Evolutionary conservation across 345 rosid genomes (phyloP).

Genomic region (Eucalyptus marginata): DNA sequence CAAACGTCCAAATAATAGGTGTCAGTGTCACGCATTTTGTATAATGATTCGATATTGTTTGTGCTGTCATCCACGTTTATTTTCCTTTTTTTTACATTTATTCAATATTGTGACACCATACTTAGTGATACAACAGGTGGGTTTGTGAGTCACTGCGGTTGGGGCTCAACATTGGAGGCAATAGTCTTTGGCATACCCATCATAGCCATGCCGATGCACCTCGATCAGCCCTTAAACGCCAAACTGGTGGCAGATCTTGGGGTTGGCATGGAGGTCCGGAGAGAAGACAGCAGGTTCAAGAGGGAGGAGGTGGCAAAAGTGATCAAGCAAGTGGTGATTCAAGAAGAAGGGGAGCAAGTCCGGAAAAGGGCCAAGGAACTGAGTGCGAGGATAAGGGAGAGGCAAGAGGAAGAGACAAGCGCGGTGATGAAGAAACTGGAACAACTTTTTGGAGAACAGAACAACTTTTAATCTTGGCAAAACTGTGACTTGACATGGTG

Average conservation of each 20-base stretch:
- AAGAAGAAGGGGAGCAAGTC: neutral
- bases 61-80: neutral
- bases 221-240: constrained; percentile 17
- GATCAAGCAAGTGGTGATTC: neutral
- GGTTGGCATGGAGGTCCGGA: constrained; percentile 6
- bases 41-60: neutral
- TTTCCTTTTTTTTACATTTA: neutral
- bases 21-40: neutral
- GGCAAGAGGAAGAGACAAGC: constrained; percentile 8
- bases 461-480: neutral
- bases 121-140: neutral
- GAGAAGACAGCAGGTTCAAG: neutral
- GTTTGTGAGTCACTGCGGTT: constrained; percentile 24
- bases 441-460: neutral
- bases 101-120: neutral
- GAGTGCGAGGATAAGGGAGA: constrained; percentile 2
- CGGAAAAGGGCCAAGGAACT: constrained; percentile 6
- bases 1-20: neutral
- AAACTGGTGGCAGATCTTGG: constrained; percentile 8
- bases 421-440: constrained; percentile 1
- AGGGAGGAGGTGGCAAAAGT: neutral
- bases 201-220: constrained; percentile 16
- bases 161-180: constrained; percentile 21
- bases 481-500: neutral
- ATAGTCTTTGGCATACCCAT: constrained; percentile 18